Conservation (phyloP, 2,329 filamentous ascomycete species). For the Colletotrichum orchidophilum region DNA sequence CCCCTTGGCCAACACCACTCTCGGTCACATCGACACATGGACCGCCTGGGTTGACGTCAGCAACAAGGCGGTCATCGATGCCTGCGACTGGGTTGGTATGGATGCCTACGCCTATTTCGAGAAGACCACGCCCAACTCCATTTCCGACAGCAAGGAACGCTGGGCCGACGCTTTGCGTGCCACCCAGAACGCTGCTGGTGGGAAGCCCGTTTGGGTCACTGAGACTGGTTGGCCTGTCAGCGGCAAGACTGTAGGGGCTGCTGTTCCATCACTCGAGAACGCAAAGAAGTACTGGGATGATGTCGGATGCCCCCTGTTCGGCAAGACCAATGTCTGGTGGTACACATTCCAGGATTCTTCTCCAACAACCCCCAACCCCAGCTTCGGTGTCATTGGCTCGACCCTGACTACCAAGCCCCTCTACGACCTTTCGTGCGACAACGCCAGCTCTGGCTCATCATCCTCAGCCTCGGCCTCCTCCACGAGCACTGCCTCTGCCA, state of each 20-base stretch:
- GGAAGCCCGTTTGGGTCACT: slow-evolving; percentile 84
- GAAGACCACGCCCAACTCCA: slow-evolving; percentile 71
- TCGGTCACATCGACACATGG: slow-evolving; percentile 94
- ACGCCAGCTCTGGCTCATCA: slow-evolving; percentile 34
- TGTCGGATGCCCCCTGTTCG: slow-evolving; percentile 78
- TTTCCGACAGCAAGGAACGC: slow-evolving; percentile 70
- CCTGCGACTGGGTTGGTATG: slow-evolving; percentile 82
- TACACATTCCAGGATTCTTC: slow-evolving; percentile 77
- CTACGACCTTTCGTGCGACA: slow-evolving; percentile 70
- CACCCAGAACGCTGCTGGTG: slow-evolving; percentile 66
- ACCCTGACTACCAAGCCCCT: slow-evolving; percentile 63
- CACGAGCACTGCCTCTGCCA: slow-evolving; percentile 33
- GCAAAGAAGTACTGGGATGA: slow-evolving; percentile 84
- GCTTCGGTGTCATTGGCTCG: slow-evolving; percentile 74
- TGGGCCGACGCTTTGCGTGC: slow-evolving; percentile 74
- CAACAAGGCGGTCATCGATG: slow-evolving; percentile 75
- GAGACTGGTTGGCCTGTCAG: slow-evolving; percentile 89
- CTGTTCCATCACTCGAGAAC: slow-evolving; percentile 71
- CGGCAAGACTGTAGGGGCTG: slow-evolving; percentile 70
- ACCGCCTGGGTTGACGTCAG: slow-evolving; percentile 78
- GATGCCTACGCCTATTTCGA: slow-evolving; percentile 91
- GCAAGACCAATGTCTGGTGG: slow-evolving; percentile 76
- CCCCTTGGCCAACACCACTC: slow-evolving; percentile 60
- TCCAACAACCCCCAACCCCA: slow-evolving; percentile 68
- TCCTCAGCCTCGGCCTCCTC: slow-evolving; percentile 33